A percentile compares a stretch with the other conserved stretches of the same genome.
phyloP scores from a whole-genome alignment of 306 rosid genomes.

The Senna tora region DNA sequence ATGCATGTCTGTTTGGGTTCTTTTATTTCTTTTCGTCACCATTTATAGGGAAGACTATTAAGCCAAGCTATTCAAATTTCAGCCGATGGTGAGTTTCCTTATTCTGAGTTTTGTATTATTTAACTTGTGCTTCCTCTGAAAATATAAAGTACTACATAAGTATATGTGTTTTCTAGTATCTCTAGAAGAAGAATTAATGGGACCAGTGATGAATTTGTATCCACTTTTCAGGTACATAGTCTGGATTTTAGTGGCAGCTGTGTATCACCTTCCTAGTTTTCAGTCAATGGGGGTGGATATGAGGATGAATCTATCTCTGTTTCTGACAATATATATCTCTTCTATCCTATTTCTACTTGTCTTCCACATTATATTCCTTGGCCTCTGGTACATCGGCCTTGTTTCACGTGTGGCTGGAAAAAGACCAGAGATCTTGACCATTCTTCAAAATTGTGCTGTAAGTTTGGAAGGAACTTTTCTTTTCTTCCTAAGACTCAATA shows the following conservation, averaged over 20 bases:
- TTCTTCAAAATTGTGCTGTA: constrained; percentile 96
- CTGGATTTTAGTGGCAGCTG: constrained; percentile 97
- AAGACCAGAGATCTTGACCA: constrained; percentile 84
- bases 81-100: constrained; percentile 87
- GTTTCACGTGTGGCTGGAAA: constrained; percentile 99
- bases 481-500: constrained; percentile 31
- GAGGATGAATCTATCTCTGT: constrained; percentile 93
- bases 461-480: constrained; percentile 43
- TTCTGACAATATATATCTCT: constrained; percentile 85
- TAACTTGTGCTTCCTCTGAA: not conserved
- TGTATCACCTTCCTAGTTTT: constrained; percentile 97
- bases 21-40: constrained; percentile 99
- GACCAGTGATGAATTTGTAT: constrained; percentile 37
- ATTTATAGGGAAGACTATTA: constrained; percentile 91
- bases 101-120: not conserved
- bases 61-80: constrained; percentile 98
- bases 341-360: constrained; percentile 87
- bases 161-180: not conserved
- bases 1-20: constrained; percentile 86
- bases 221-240: constrained; percentile 75
- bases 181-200: constrained; percentile 4
- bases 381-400: constrained; percentile 95
- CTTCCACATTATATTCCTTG: constrained; percentile 83
- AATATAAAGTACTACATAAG: not conserved
- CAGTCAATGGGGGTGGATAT: constrained; percentile 98